phyloP scores from a whole-genome alignment of 2,329 filamentous ascomycete species.

The Leptographium procerum region DNA sequence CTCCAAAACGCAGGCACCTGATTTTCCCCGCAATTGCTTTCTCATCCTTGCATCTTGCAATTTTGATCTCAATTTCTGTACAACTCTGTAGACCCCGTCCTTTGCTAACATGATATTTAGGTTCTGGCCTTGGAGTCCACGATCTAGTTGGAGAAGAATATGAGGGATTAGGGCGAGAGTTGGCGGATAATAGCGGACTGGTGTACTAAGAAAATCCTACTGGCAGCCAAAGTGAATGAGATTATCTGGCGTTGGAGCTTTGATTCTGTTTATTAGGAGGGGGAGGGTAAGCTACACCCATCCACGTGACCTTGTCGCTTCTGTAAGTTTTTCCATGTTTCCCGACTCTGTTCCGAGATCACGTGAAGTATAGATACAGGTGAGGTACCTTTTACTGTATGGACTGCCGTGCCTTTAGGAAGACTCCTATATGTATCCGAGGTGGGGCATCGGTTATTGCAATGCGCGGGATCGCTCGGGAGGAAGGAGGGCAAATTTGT shows the following conservation, averaged over 20 bases:
- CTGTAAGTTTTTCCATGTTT: not conserved
- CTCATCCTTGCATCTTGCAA: not conserved
- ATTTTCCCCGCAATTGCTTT: not conserved
- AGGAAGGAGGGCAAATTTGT: conserved; percentile 6
- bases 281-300: not conserved
- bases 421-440: not conserved
- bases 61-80: not conserved
- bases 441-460: conserved; percentile 11
- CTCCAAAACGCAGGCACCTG: not conserved
- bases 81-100: too few species aligned
- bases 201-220: not conserved
- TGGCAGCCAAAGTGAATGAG: not conserved
- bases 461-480: conserved; percentile 13
- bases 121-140: conserved; percentile 22
- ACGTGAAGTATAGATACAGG: not conserved
- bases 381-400: not conserved
- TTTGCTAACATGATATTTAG: conserved; percentile 9
- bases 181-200: not conserved
- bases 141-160: conserved; percentile 10
- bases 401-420: not conserved
- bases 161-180: not conserved
- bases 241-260: not conserved
- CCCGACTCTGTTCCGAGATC: not conserved
- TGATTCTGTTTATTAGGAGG: not conserved
- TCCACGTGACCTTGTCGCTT: not conserved